Percentiles rank a stretch among this genome's conserved stretches.
Evolutionary conservation across 306 rosid genomes (phyloP).

Genomic region (Malus sylvestris): DNA sequence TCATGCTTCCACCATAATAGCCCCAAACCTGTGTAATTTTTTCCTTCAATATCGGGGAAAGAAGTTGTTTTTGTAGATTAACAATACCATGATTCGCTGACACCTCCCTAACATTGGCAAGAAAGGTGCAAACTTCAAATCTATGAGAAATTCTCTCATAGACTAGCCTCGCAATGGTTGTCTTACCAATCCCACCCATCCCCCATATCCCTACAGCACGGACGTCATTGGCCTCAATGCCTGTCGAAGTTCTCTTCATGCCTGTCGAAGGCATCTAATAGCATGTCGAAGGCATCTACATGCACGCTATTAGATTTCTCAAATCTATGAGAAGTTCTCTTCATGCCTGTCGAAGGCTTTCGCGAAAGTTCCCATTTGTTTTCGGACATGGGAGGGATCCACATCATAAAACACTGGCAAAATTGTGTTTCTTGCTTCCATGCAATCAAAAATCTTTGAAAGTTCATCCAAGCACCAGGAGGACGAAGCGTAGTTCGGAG

Average conservation of each 20-base stretch:
- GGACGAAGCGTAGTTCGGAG: neutral
- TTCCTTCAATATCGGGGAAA: neutral
- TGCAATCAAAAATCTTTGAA: neutral
- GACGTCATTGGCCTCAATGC: neutral
- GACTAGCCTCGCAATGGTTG: too few species aligned
- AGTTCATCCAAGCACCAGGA: neutral
- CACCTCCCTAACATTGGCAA: neutral
- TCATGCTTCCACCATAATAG: too few species aligned
- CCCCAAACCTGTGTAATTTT: neutral
- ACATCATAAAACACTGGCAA: too few species aligned
- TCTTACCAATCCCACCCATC: too few species aligned
- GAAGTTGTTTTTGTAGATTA: constrained; percentile 17
- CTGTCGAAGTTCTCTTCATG: too few species aligned
- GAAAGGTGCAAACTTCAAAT: neutral
- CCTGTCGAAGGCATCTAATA: too few species aligned
- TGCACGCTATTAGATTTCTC: too few species aligned
- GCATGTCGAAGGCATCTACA: too few species aligned
- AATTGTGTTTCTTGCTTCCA: neutral
- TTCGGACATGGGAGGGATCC: too few species aligned
- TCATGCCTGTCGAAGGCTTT: too few species aligned
- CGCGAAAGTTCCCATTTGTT: too few species aligned
- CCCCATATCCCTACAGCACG: neutral
- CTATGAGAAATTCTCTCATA: neutral
- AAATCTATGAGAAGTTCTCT: too few species aligned
- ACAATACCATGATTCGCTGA: neutral